Percentiles rank a stretch among this genome's conserved stretches.
phyloP scores from a whole-genome alignment of 306 rosid species.

The Pyrus bretschneideri region DNA sequence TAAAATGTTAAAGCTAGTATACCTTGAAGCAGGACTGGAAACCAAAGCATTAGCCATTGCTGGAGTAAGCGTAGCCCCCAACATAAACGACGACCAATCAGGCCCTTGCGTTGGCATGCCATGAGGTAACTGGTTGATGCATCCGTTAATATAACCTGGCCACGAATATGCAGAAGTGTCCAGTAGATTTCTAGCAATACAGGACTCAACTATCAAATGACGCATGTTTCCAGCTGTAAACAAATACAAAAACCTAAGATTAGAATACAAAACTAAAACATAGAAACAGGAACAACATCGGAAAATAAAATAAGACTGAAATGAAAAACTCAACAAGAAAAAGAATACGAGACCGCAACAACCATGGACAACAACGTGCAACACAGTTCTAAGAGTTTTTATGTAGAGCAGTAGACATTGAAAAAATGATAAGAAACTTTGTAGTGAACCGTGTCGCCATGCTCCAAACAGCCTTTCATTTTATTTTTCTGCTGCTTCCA shows the following conservation, averaged over 20 bases:
- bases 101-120: constrained; percentile 66
- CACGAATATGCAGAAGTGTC: constrained; percentile 83
- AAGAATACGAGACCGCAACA: not conserved
- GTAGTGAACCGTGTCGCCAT: not conserved
- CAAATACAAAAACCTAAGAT: constrained; percentile 5
- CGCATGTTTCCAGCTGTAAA: constrained; percentile 92
- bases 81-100: constrained; percentile 87
- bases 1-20: constrained; percentile 2
- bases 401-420: not conserved
- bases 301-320: not conserved
- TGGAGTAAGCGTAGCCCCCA: constrained; percentile 68
- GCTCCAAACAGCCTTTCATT: not conserved
- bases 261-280: not conserved
- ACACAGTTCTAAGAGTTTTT: not conserved
- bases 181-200: constrained; percentile 75
- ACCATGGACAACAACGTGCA: not conserved
- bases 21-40: constrained; percentile 95
- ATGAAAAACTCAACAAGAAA: not conserved
- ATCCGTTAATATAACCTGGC: constrained; percentile 85
- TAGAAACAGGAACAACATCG: not conserved
- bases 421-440: not conserved
- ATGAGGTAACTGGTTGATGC: constrained; percentile 69
- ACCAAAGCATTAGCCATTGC: constrained; percentile 61
- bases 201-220: constrained; percentile 95
- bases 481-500: not conserved